Evolutionary conservation across 371 early-diverging fungal genomes (phyloP), one percentile per base, ranked within the genome.

Genomic region (Zancudomyces culisetae): DNA sequence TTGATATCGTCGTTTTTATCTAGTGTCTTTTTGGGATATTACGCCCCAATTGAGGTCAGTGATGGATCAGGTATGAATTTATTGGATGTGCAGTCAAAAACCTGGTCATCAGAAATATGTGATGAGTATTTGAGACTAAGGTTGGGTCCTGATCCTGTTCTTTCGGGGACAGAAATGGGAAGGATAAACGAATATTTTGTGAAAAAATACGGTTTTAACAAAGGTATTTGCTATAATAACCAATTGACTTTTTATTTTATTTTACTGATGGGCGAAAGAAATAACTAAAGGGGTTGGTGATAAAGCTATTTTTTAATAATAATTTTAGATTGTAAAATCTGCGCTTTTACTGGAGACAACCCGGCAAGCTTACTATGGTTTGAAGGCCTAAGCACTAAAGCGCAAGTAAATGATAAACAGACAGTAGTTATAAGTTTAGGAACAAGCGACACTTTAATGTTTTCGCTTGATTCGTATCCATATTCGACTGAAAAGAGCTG

Each of bases 21-120:
- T 0, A 73, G 79, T 2, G 51, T 88, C n/a, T 61, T 88, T 6
- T 46, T 77, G 2, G 84, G 82, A 0, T 23, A 61, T 0, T 66
- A 72, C 24, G 74, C 75, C 0, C 74, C 79, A 19, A 76, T 86
- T 8, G 88, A 88, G 60, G 66, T 71, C 1, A 70, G 78, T 2
- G 88, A 88, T 59, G 89, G 78, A 0, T 79, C 82, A 13, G 89
- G 89, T 1, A 88, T 84, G 70, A 88, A 88, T 55, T 57, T 86
- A 48, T 66, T 85, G 60, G 70, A 88, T 52, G 72, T 85, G n/a
- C 54, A 68, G 2, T 60, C 68, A 18, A 68, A 71, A 20, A 10
- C 69, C 70, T 61, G 79, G 77, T 55, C 76, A 57, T 27, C 47
- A 0, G 26, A 47, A n/a, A 54, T 74, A 12, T 56, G 56, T 45